These are phyloP conservation scores for Lachancea meyersii DNA, from an alignment of 805 yeast genomes.

Conservation along the genomic window DNA sequence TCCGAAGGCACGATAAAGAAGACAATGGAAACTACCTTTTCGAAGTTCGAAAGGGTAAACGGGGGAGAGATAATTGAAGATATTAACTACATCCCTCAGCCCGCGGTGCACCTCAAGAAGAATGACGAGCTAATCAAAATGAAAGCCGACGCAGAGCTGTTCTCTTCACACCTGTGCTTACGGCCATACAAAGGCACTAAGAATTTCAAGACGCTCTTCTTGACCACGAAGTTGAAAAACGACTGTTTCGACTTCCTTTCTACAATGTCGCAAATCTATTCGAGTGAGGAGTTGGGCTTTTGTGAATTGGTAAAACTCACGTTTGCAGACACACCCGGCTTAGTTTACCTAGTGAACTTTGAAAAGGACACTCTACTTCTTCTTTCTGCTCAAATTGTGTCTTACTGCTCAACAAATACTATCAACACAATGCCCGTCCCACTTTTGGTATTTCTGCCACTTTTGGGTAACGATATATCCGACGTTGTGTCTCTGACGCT, in stretches of 20 bases:
- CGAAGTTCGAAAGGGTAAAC: constrained; percentile 20
- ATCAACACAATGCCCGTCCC: constrained; percentile 25
- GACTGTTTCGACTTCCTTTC: constrained; percentile 30
- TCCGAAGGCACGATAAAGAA: constrained; percentile 19
- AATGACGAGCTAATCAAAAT: constrained; percentile 34
- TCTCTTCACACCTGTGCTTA: constrained; percentile 57
- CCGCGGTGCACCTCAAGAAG: constrained; percentile 28
- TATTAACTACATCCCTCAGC: constrained; percentile 22
- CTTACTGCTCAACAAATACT: constrained; percentile 30
- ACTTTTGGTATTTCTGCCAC: constrained; percentile 28
- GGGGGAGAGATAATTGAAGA: constrained; percentile 26
- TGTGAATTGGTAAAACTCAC: constrained; percentile 30
- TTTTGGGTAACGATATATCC: constrained; percentile 26
- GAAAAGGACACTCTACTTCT: constrained; percentile 45
- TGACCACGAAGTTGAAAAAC: constrained; percentile 31
- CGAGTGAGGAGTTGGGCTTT: constrained; percentile 31
- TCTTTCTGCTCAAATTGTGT: constrained; percentile 40
- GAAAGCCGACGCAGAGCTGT: constrained; percentile 43
- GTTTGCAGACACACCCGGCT: constrained; percentile 25
- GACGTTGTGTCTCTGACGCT: constrained; percentile 44
- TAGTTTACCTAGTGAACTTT: constrained; percentile 23
- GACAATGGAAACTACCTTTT: constrained; percentile 20
- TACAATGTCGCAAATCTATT: constrained; percentile 29
- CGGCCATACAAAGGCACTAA: constrained; percentile 48
- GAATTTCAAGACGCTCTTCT: constrained; percentile 45